Evolutionary conservation across 768 basidiomycete genomes (phyloP).

Genomic region (Hygrophoropsis aurantiaca): DNA sequence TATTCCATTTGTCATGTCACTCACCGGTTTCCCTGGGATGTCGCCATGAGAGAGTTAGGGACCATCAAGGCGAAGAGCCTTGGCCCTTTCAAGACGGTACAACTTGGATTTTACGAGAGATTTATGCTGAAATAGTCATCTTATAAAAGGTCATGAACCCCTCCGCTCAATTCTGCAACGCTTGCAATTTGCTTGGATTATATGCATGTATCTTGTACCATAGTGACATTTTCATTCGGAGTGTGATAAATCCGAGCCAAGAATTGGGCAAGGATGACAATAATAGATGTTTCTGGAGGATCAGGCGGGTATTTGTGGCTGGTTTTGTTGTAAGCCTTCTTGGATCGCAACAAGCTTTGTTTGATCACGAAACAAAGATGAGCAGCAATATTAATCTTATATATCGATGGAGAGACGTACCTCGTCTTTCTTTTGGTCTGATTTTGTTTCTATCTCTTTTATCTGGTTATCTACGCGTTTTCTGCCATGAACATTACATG

Average conservation of each 20-base stretch:
- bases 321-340: slow-evolving; percentile 46
- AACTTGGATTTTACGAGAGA: slow-evolving; percentile 44
- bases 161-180: too few relatives aligned
- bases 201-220: too few relatives aligned
- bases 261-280: too few relatives aligned
- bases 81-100: slow-evolving; percentile 41
- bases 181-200: too few relatives aligned
- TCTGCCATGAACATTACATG: slow-evolving; percentile 32
- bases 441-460: slow-evolving; percentile 71
- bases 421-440: slow-evolving; percentile 83
- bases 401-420: slow-evolving; percentile 44
- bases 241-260: too few relatives aligned
- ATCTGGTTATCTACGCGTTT: slow-evolving; percentile 82
- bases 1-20: slow-evolving; percentile 32
- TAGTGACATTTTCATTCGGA: too few relatives aligned
- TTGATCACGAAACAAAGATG: slow-evolving; percentile 26
- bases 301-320: slow-evolving; percentile 20
- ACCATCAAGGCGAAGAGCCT: slow-evolving; percentile 49
- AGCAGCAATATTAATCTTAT: too few relatives aligned
- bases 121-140: slow-evolving; percentile 27
- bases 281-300: too few relatives aligned
- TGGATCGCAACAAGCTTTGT: slow-evolving; percentile 75
- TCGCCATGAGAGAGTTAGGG: slow-evolving; percentile 54
- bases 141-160: background rate
- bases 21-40: slow-evolving; percentile 51